These are phyloP conservation scores for Penicillium paradoxum DNA, from an alignment of 495 filamentous ascomycete genomes.

Conservation along the genomic window DNA sequence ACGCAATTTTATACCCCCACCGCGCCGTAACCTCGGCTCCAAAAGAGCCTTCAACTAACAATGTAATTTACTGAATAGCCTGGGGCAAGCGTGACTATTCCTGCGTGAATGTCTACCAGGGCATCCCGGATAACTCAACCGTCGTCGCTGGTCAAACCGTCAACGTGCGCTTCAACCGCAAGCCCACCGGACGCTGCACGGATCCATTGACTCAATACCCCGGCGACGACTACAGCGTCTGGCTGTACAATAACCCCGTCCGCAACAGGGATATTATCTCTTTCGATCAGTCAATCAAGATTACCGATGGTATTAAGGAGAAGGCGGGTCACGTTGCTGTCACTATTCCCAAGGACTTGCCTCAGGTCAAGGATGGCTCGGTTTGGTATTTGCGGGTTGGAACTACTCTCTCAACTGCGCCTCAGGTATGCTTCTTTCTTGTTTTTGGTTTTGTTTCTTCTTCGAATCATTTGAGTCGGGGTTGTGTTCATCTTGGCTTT, in stretches of 20 bases:
- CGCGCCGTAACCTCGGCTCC: background rate
- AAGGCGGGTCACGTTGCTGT: constrained; percentile 21
- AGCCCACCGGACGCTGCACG: constrained; percentile 23
- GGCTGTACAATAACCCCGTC: constrained; percentile 39
- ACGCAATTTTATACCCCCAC: constrained; percentile 5
- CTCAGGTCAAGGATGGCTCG: constrained; percentile 25
- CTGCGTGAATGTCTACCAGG: constrained; percentile 36
- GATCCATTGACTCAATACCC: constrained; percentile 21
- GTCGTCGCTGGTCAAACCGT: constrained; percentile 22
- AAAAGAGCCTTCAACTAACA: background rate
- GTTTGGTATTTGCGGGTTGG: constrained; percentile 34
- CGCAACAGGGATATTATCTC: constrained; percentile 17
- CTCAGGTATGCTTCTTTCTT: constrained; percentile 25
- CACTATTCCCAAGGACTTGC: constrained; percentile 27
- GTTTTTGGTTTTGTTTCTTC: background rate
- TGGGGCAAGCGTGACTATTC: constrained; percentile 40
- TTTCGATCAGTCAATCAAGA: constrained; percentile 23
- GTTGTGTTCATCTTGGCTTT: background rate
- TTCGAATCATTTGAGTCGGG: background rate
- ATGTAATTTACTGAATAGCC: constrained; percentile 12
- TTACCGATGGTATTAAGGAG: constrained; percentile 19
- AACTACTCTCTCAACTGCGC: constrained; percentile 25
- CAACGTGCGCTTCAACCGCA: constrained; percentile 31
- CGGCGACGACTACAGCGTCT: constrained; percentile 23
- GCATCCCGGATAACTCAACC: constrained; percentile 33